Conservation (phyloP, 345 rosid species). For the Aegle marmelos region DNA sequence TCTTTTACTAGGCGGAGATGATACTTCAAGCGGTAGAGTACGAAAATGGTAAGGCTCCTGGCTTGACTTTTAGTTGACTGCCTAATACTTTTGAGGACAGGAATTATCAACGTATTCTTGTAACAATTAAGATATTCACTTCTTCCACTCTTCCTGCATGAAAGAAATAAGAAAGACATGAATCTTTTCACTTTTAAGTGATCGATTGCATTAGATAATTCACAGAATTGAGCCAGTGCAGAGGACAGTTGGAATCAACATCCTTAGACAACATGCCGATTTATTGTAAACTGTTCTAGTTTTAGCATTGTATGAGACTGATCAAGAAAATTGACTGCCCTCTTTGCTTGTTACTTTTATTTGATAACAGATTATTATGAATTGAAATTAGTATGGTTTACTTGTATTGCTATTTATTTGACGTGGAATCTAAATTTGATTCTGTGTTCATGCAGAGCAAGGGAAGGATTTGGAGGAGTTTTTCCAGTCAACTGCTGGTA, state of each 20-base stretch:
- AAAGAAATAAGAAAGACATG: not conserved
- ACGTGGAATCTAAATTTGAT: conserved; percentile 20
- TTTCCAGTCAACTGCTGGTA: conserved; percentile 90
- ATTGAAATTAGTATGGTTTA: not conserved
- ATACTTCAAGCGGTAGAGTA: conserved; percentile 97
- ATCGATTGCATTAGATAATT: not conserved
- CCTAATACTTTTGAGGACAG: not conserved
- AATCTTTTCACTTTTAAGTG: not conserved
- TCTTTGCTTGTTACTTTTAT: not conserved
- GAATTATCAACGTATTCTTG: not conserved
- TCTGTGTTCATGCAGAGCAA: conserved; percentile 60
- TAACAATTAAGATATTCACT: not conserved
- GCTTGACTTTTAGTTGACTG: not conserved
- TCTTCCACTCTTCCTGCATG: not conserved
- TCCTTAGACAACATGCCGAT: not conserved
- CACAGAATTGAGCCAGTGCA: not conserved
- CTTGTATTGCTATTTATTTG: not conserved
- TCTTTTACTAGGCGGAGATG: conserved; percentile 70
- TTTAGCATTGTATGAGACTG: not conserved
- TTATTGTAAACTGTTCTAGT: not conserved
- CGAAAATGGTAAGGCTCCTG: conserved; percentile 59
- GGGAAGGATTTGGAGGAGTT: conserved; percentile 88
- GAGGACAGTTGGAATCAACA: not conserved
- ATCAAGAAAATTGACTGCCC: not conserved
- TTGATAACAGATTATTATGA: not conserved